These are phyloP conservation scores for Liquidambar formosana DNA, from an alignment of 164 flowering plant species.

Conservation along the genomic window DNA sequence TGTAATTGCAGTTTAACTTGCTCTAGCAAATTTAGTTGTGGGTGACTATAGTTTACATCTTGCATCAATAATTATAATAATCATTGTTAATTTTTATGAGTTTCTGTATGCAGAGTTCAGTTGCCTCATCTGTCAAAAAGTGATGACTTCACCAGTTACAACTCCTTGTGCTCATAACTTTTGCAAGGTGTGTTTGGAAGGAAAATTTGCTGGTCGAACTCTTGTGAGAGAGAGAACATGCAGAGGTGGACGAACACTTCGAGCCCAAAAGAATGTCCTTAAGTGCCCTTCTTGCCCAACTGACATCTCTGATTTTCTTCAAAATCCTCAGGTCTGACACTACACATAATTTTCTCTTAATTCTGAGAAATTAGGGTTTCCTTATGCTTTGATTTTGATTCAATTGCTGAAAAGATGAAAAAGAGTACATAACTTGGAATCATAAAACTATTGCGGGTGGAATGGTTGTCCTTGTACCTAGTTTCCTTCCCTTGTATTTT, in stretches of 20 bases:
- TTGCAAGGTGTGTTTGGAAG: conserved; percentile 31
- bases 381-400: no score
- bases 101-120: conserved; percentile 7
- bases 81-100: background rate
- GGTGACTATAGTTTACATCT: background rate
- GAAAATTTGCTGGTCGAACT: conserved; percentile 22
- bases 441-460: no score
- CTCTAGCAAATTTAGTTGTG: no score
- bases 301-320: conserved; percentile 28
- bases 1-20: no score
- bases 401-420: no score
- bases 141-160: conserved; percentile 26
- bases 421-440: no score
- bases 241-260: conserved; percentile 18
- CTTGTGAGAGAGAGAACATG: conserved; percentile 23
- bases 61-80: background rate
- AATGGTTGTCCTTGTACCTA: no score
- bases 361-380: no score
- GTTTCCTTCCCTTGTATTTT: no score
- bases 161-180: conserved; percentile 37
- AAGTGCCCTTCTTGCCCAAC: conserved; percentile 30
- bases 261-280: conserved; percentile 27
- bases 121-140: conserved; percentile 25
- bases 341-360: background rate
- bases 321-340: conserved; percentile 25